phyloP scores from a whole-genome alignment of 164 flowering plant species.

The Umbellularia californica region DNA sequence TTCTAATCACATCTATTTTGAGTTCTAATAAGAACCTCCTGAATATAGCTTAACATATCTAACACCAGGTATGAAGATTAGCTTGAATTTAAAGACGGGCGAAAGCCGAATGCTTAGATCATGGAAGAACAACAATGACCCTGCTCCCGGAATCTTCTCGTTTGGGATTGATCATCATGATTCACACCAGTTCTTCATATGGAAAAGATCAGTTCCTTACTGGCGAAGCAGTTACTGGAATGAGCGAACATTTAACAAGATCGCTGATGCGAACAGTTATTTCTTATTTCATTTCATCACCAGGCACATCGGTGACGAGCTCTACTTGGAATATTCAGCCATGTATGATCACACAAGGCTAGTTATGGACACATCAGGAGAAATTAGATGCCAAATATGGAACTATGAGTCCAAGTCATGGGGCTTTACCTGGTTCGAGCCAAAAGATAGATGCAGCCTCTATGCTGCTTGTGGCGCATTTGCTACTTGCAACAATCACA shows the following conservation, averaged over 20 bases:
- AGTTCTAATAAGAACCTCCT: no score
- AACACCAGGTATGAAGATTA: background rate
- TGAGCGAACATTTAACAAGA: conserved; percentile 5
- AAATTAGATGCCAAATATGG: background rate
- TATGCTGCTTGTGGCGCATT: conserved; percentile 7
- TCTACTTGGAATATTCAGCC: background rate
- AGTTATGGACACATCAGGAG: conserved; percentile 1
- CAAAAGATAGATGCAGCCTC: background rate
- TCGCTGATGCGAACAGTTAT: background rate
- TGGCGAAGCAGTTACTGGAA: conserved; percentile 25
- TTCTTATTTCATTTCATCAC: background rate
- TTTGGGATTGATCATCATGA: background rate
- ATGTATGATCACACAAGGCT: background rate
- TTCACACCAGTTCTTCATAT: conserved; percentile 9
- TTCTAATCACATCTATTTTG: no score
- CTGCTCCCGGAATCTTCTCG: conserved; percentile 12
- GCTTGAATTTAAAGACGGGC: background rate
- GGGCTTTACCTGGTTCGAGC: background rate
- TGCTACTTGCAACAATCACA: background rate
- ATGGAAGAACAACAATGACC: conserved; percentile 12
- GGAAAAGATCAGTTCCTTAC: background rate
- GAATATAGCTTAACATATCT: no score
- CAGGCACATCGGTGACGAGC: background rate
- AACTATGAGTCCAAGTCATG: background rate
- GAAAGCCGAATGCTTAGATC: conserved; percentile 2